Evolutionary conservation across 2,329 filamentous ascomycete genomes (phyloP), one percentile per base, ranked within the genome.

Genomic region (Botryotinia calthae): DNA sequence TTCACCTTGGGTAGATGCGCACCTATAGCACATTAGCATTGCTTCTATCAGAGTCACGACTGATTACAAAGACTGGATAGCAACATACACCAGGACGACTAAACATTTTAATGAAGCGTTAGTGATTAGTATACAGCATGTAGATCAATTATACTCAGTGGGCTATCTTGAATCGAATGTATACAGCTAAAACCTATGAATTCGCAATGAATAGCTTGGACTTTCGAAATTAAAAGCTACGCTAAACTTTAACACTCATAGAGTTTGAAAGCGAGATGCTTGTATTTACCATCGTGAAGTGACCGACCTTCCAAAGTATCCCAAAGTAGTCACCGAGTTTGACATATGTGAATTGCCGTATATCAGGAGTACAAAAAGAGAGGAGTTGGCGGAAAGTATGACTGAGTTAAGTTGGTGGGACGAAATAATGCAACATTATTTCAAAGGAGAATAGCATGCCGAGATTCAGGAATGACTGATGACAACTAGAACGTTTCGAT

Each of bases 251-350:
- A 48, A 51, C 9, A 51, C 20, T 65, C 9, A 6, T 51, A 1
- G n/a, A 48, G 2, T 5, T n/a, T 37, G 28, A 22, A 0, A n/a
- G 18, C 1, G 1, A 25, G 9, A 28, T 1, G 10, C 2, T 31
- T 31, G 1, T 10, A 37, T 37, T 37, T 31, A 7, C 1, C 28
- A 25, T 7, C n/a, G 0, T 9, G 25, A 2, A 51, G 12, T 28
- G 3, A 3, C 7, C 10, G 4, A n/a, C 14, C 9, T 66, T 25
- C 4, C 25, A n/a, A 28, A 20, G 0, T 5, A 7, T 25, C 7
- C 48, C 31, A 5, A 31, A 12, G 2, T 2, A 37, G 22, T 46
- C 28, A 37, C 12, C 7, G 31, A 40, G 8, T 6, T 20, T 16
- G 18, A 65, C n/a, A 2, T 42, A 28, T 67, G 46, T 46, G 4